Conservation (phyloP, 192 early-diverging fungal species). For the Backusella mclennaniae region DNA sequence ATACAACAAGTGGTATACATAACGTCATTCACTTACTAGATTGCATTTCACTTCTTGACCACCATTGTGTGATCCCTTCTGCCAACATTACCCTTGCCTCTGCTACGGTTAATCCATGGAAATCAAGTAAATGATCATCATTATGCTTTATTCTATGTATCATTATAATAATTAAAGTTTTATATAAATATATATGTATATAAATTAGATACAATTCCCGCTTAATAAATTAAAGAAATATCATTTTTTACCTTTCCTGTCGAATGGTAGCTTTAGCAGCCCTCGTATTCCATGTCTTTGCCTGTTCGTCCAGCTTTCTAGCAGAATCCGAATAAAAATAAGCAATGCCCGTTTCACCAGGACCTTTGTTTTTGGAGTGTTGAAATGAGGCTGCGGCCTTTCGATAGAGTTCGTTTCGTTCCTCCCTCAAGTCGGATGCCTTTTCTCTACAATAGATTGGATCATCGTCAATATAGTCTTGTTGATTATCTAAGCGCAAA, state of each 20-base stretch:
- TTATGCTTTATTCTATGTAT: conserved; percentile 16
- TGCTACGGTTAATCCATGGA: conserved; percentile 63
- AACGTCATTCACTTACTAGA: conserved; percentile 13
- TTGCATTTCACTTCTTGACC: conserved; percentile 42
- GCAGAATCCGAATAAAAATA: conserved; percentile 53
- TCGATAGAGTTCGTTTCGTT: conserved; percentile 46
- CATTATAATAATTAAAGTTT: neutral
- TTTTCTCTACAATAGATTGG: conserved; percentile 44
- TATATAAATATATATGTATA: too few species aligned
- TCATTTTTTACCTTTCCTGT: conserved; percentile 9
- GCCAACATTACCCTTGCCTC: conserved; percentile 58
- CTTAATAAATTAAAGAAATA: neutral
- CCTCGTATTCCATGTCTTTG: conserved; percentile 53
- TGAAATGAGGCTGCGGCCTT: conserved; percentile 45
- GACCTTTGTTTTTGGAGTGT: conserved; percentile 26
- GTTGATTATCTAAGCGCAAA: conserved; percentile 30
- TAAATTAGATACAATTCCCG: neutral
- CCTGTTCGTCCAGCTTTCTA: conserved; percentile 36
- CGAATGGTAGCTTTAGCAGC: conserved; percentile 51
- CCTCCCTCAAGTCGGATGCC: conserved; percentile 29
- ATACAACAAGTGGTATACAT: too few species aligned
- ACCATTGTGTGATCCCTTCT: conserved; percentile 62
- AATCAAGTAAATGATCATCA: conserved; percentile 59
- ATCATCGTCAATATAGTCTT: conserved; percentile 45
- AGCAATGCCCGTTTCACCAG: conserved; percentile 46